Evolutionary conservation across 345 rosid genomes (phyloP).

Genomic region (Lumnitzera littorea): DNA sequence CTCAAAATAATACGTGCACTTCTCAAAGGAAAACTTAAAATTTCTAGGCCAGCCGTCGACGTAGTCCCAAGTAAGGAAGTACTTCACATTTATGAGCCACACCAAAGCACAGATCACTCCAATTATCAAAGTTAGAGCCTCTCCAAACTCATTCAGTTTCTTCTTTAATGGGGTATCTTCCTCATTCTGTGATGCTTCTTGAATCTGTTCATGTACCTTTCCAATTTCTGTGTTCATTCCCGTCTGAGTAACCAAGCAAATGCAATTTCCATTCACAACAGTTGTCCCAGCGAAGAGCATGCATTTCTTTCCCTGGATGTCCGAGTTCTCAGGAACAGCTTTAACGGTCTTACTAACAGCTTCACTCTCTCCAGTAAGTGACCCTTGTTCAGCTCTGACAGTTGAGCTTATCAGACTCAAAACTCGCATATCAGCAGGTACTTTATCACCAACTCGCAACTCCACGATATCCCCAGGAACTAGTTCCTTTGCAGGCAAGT

Average conservation of each 20-base stretch:
- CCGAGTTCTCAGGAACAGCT: conserved; percentile 53
- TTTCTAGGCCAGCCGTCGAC: conserved; percentile 88
- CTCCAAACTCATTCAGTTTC: conserved; percentile 87
- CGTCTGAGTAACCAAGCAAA: conserved; percentile 66
- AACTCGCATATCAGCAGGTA: conserved; percentile 86
- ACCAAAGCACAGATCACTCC: conserved; percentile 75
- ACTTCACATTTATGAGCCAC: conserved; percentile 91
- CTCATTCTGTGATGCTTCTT: conserved; percentile 74
- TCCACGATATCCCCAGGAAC: conserved; percentile 93
- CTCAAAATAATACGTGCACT: conserved; percentile 96
- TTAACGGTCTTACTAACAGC: conserved; percentile 74
- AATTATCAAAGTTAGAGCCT: conserved; percentile 68
- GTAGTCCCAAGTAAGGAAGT: conserved; percentile 87
- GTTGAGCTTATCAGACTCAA: conserved; percentile 69
- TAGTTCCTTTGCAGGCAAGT: conserved; percentile 71
- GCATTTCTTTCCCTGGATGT: conserved; percentile 83
- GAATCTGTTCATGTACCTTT: conserved; percentile 88
- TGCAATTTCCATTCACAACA: conserved; percentile 76
- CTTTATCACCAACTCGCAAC: conserved; percentile 81
- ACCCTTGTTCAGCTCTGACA: conserved; percentile 75
- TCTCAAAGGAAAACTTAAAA: conserved; percentile 88
- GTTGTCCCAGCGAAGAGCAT: conserved; percentile 92
- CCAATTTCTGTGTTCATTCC: conserved; percentile 93
- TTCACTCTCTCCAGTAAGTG: conserved; percentile 91
- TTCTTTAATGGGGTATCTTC: conserved; percentile 94